phyloP scores from a whole-genome alignment of 2,329 filamentous ascomycete species.

The Xylariales sp. region DNA sequence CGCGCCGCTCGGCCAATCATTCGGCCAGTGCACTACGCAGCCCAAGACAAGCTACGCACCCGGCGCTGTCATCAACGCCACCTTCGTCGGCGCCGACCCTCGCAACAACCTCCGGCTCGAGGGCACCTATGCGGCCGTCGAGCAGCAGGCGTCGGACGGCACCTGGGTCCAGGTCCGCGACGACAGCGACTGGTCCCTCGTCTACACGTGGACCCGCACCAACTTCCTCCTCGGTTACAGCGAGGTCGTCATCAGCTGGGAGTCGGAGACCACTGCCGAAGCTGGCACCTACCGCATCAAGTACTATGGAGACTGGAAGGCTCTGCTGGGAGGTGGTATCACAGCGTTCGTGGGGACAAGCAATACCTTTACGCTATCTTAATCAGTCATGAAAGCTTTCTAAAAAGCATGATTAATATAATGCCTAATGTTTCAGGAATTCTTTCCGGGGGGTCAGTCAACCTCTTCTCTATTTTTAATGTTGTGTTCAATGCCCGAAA shows the following conservation, averaged over 20 bases:
- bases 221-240: conserved; percentile 68
- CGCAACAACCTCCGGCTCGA: conserved; percentile 81
- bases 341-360: conserved; percentile 67
- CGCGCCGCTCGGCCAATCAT: conserved; percentile 59
- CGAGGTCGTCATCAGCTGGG: conserved; percentile 77
- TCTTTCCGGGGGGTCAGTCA: too few species aligned
- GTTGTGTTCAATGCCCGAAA: too few species aligned
- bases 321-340: conserved; percentile 52
- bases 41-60: conserved; percentile 48
- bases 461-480: too few species aligned
- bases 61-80: conserved; percentile 60
- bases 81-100: conserved; percentile 84
- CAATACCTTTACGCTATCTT: conserved; percentile 42
- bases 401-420: too few species aligned
- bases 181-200: conserved; percentile 79
- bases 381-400: too few species aligned
- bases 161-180: conserved; percentile 65
- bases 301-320: conserved; percentile 84
- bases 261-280: conserved; percentile 58
- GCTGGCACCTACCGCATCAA: conserved; percentile 70
- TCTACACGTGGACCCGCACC: conserved; percentile 75
- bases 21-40: conserved; percentile 62
- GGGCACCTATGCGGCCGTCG: conserved; percentile 72
- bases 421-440: too few species aligned
- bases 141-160: conserved; percentile 48